Conservation (phyloP, 208 protist species). For the Eutreptiella sp. region DNA sequence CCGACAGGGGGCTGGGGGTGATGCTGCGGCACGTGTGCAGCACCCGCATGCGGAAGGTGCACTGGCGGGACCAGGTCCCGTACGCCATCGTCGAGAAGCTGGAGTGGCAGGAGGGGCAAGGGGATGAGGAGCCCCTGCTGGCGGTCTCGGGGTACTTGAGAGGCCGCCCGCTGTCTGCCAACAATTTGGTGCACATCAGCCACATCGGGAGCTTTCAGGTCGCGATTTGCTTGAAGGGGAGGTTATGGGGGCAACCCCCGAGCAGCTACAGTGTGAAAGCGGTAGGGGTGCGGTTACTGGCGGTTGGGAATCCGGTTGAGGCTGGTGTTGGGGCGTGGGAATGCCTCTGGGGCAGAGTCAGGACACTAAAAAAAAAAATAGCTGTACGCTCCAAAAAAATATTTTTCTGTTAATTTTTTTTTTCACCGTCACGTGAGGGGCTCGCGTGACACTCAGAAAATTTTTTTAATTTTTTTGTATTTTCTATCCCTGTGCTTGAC, state of each 20-base stretch:
- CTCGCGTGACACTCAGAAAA: too few species aligned
- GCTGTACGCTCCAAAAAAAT: too few species aligned
- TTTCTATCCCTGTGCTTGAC: too few species aligned
- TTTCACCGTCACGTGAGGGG: too few species aligned
- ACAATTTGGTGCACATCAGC: conserved; percentile 37
- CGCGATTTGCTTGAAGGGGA: not conserved
- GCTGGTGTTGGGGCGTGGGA: too few species aligned
- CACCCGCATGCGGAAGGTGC: not conserved
- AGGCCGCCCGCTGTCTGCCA: conserved; percentile 30
- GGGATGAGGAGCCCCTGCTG: not conserved
- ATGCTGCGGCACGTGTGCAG: conserved; percentile 14
- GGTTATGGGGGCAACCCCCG: not conserved
- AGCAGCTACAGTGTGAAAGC: not conserved
- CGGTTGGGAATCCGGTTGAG: too few species aligned
- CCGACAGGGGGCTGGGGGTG: not conserved
- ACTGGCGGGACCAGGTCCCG: conserved; percentile 17
- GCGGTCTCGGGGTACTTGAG: conserved; percentile 36
- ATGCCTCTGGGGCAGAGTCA: too few species aligned
- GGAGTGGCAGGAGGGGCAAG: conserved; percentile 6
- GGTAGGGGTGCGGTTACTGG: not conserved
- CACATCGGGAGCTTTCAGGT: conserved; percentile 40
- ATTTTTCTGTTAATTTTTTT: too few species aligned
- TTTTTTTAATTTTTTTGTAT: too few species aligned
- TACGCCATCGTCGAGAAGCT: conserved; percentile 18
- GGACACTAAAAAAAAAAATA: not conserved